Conservation (phyloP, 2,329 filamentous ascomycete species). For the Cercospora zeae-maydis region DNA sequence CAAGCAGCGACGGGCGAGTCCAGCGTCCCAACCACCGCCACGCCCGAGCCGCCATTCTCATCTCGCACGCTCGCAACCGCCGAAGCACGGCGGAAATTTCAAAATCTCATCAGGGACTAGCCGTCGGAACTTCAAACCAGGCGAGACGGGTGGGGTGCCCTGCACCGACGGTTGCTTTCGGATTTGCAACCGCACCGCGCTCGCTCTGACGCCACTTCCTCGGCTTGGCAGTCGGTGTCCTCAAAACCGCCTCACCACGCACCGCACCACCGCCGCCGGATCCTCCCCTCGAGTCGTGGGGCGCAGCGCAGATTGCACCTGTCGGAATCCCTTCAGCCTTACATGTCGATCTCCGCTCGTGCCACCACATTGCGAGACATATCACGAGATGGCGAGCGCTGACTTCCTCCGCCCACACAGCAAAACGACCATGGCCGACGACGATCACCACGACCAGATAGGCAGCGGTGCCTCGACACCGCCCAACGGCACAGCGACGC, state of each 20-base stretch:
- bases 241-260: background rate
- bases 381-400: constrained; percentile 29
- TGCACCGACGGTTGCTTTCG: constrained; percentile 1
- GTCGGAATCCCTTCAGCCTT: constrained; percentile 12
- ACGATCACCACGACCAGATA: constrained; percentile 71
- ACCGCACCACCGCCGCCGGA: background rate
- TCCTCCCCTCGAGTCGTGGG: background rate
- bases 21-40: background rate
- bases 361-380: constrained; percentile 16
- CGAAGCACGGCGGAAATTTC: constrained; percentile 9
- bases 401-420: constrained; percentile 26
- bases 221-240: constrained; percentile 7
- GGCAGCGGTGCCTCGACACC: constrained; percentile 79
- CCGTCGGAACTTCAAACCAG: background rate
- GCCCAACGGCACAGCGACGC: constrained; percentile 79
- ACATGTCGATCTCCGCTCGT: constrained; percentile 20
- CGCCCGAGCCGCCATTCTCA: background rate
- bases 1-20: background rate
- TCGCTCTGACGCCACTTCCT: constrained; percentile 8
- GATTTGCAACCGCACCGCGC: background rate
- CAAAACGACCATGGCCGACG: constrained; percentile 43
- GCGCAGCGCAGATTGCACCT: constrained; percentile 1
- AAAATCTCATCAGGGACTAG: background rate
- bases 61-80: constrained; percentile 5
- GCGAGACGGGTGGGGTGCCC: constrained; percentile 5